A percentile compares a stretch with the other conserved stretches of the same genome.
Evolutionary conservation across 2,329 filamentous ascomycete genomes (phyloP).

Genomic region (Microsporum canis): DNA sequence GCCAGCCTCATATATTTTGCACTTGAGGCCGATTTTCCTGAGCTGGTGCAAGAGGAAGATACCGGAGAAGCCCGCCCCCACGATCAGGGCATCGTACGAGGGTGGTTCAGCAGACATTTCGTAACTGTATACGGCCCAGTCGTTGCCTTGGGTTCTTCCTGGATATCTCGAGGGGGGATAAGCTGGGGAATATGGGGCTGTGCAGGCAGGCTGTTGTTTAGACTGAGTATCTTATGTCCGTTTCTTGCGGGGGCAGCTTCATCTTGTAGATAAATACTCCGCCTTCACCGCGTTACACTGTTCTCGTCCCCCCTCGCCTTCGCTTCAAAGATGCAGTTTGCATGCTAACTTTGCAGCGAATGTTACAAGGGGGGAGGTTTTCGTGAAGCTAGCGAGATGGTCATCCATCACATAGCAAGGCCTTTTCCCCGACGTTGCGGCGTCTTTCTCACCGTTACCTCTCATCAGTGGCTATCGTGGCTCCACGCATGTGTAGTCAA

Average conservation of each 20-base stretch:
- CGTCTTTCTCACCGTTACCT: not conserved
- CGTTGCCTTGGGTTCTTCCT: not conserved
- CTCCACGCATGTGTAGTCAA: too few relatives aligned
- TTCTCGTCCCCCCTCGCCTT: not conserved
- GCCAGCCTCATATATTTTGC: conserved; percentile 44
- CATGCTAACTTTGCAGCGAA: not conserved
- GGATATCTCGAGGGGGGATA: not conserved
- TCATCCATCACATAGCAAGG: not conserved
- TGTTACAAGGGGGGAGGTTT: not conserved
- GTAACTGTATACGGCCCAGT: not conserved
- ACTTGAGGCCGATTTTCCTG: conserved; percentile 40
- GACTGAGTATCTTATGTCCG: not conserved
- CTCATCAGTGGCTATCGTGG: too few relatives aligned
- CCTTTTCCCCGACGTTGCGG: not conserved
- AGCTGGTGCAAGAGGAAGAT: conserved; percentile 44
- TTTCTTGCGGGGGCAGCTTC: not conserved
- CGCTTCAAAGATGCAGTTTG: not conserved
- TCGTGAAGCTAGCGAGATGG: not conserved
- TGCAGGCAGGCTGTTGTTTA: not conserved
- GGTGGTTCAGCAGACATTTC: not conserved
- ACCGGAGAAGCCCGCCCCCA: conserved; percentile 29
- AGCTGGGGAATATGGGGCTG: not conserved
- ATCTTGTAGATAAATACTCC: not conserved
- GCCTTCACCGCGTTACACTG: not conserved
- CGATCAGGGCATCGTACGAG: conserved; percentile 18